These are phyloP conservation scores for Hypoxylon perforatum DNA, from an alignment of 495 filamentous ascomycete genomes.

Conservation along the genomic window DNA sequence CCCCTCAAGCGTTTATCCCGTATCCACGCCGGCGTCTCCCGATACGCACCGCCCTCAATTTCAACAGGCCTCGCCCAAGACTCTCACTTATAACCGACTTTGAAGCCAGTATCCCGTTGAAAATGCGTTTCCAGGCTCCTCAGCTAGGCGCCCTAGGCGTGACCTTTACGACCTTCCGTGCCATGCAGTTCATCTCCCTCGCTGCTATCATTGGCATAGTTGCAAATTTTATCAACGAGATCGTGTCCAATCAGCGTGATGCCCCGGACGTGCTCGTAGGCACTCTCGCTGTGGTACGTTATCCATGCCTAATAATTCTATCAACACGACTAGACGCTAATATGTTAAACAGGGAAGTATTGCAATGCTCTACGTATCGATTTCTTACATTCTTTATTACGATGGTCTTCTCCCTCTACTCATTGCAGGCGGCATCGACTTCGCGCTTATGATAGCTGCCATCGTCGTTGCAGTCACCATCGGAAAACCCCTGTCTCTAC, in stretches of 20 bases:
- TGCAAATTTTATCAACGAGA: constrained; percentile 83
- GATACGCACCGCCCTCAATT: constrained; percentile 41
- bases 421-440: constrained; percentile 71
- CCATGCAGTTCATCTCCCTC: constrained; percentile 76
- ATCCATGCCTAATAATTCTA: constrained; percentile 2
- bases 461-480: constrained; percentile 76
- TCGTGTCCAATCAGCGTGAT: constrained; percentile 69
- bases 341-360: constrained; percentile 70
- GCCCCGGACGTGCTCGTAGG: constrained; percentile 80
- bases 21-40: constrained; percentile 43
- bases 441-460: constrained; percentile 74
- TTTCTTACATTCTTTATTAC: constrained; percentile 80
- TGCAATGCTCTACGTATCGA: constrained; percentile 78
- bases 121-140: constrained; percentile 50
- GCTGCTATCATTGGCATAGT: constrained; percentile 83
- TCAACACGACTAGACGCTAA: constrained; percentile 6
- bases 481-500: constrained; percentile 82
- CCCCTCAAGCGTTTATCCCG: constrained; percentile 39
- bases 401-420: constrained; percentile 80
- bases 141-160: constrained; percentile 80
- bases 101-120: constrained; percentile 43
- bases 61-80: constrained; percentile 33
- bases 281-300: constrained; percentile 79
- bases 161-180: constrained; percentile 78
- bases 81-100: constrained; percentile 49